A percentile compares a stretch with the other conserved stretches of the same genome.
These are phyloP conservation scores for Fusarium liriodendri DNA, from an alignment of 2,329 filamentous ascomycete species.

Conservation along the genomic window DNA sequence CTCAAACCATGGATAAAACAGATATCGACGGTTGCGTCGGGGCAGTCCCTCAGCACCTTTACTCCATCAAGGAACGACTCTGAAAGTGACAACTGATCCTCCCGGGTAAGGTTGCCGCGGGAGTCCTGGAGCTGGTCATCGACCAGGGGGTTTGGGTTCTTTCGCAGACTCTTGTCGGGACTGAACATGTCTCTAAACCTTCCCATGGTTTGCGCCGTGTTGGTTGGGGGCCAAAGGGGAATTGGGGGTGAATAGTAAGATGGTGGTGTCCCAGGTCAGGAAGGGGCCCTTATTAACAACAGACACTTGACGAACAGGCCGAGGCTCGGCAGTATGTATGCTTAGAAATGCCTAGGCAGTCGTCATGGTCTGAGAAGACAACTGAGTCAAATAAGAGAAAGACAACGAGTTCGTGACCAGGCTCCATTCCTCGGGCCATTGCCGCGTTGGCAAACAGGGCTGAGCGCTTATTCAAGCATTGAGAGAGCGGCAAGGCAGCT, in stretches of 20 bases:
- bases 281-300: not conserved
- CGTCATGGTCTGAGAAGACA: not conserved
- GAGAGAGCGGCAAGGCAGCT: not conserved
- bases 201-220: not conserved
- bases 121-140: not conserved
- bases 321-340: not conserved
- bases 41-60: slow-evolving; percentile 13
- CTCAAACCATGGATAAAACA: slow-evolving; percentile 56
- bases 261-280: not conserved
- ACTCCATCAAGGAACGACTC: slow-evolving; percentile 23
- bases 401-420: not conserved
- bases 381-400: not conserved
- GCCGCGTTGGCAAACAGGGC: not conserved
- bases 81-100: not conserved
- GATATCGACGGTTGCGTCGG: slow-evolving; percentile 33
- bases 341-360: not conserved
- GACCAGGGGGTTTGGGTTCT: not conserved
- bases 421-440: not conserved
- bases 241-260: not conserved
- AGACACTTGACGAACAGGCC: not conserved
- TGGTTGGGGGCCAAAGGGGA: not conserved
- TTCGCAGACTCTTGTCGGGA: not conserved
- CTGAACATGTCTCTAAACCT: not conserved
- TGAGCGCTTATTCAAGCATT: not conserved
- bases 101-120: not conserved